Evolutionary conservation across 305 asterid genomes (phyloP).

Genomic region (Nicotiana rustica): DNA sequence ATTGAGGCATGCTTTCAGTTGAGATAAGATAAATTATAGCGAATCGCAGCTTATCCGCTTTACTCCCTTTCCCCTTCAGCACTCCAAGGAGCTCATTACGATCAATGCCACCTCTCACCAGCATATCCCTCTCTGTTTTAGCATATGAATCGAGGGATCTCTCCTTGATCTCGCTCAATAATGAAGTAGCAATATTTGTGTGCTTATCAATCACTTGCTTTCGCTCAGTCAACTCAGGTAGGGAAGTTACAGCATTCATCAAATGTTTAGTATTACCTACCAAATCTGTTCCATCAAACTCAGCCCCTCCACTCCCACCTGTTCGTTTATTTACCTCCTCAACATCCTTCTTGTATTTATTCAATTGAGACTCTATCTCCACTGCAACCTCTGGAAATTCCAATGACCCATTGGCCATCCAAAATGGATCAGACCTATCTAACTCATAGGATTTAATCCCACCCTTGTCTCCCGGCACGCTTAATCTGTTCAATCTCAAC

Average conservation of each 20-base stretch:
- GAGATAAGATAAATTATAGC: conserved; percentile 82
- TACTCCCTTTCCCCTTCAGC: conserved; percentile 77
- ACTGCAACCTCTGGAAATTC: conserved; percentile 85
- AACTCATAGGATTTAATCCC: conserved; percentile 71
- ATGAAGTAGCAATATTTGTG: conserved; percentile 80
- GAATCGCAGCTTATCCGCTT: conserved; percentile 73
- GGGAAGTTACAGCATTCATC: conserved; percentile 80
- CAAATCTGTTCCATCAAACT: conserved; percentile 75
- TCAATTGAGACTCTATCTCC: conserved; percentile 74
- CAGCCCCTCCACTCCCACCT: conserved; percentile 71
- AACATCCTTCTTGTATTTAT: conserved; percentile 71
- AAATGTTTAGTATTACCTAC: conserved; percentile 82
- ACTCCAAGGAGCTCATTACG: conserved; percentile 68
- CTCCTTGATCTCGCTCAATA: conserved; percentile 81
- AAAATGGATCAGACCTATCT: conserved; percentile 70
- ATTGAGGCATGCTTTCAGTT: conserved; percentile 64
- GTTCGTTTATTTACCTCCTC: conserved; percentile 79
- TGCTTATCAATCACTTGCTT: conserved; percentile 85
- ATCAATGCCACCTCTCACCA: conserved; percentile 78
- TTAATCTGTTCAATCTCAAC: conserved; percentile 73
- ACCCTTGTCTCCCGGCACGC: conserved; percentile 74
- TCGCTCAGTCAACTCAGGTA: conserved; percentile 83
- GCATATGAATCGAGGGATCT: conserved; percentile 77
- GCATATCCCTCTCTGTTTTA: conserved; percentile 80
- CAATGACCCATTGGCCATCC: conserved; percentile 71